phyloP scores from a whole-genome alignment of 208 protist genomes.

The Crithidia bombi region DNA sequence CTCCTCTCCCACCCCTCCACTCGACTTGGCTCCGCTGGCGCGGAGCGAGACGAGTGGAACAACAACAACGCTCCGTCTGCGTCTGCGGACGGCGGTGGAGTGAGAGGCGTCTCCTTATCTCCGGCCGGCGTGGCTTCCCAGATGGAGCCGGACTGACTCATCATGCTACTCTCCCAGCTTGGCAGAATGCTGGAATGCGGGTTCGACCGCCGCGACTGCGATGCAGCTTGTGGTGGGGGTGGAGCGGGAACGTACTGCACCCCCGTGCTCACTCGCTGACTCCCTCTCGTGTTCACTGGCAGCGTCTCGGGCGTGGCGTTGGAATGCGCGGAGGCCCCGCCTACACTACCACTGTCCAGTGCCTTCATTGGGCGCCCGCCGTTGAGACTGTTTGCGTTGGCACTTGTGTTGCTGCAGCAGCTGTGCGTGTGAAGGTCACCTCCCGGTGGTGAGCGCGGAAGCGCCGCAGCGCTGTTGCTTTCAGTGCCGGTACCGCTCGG shows the following conservation, averaged over 20 bases:
- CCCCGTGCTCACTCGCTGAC: slow-evolving; percentile 5
- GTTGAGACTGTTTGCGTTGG: slow-evolving; percentile 21
- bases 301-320: not conserved
- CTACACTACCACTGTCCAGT: not conserved
- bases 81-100: not conserved
- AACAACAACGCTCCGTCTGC: not conserved
- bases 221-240: not conserved
- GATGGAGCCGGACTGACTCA: not conserved
- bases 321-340: not conserved
- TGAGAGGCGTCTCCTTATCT: not conserved
- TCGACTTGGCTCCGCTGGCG: not conserved
- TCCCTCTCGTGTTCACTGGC: not conserved
- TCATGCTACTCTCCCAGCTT: slow-evolving; percentile 20
- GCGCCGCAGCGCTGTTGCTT: not conserved
- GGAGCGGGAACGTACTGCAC: slow-evolving; percentile 23
- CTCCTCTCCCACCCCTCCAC: not conserved
- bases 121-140: not conserved
- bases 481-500: not conserved
- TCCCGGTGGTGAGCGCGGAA: not conserved
- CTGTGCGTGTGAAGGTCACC: slow-evolving; percentile 5
- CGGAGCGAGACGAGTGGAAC: not conserved
- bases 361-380: not conserved
- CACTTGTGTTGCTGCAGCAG: slow-evolving; percentile 16
- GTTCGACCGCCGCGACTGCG: slow-evolving; percentile 9
- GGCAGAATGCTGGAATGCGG: slow-evolving; percentile 9